phyloP scores from a whole-genome alignment of 2,329 filamentous ascomycete species.

The Xylaria digitata region DNA sequence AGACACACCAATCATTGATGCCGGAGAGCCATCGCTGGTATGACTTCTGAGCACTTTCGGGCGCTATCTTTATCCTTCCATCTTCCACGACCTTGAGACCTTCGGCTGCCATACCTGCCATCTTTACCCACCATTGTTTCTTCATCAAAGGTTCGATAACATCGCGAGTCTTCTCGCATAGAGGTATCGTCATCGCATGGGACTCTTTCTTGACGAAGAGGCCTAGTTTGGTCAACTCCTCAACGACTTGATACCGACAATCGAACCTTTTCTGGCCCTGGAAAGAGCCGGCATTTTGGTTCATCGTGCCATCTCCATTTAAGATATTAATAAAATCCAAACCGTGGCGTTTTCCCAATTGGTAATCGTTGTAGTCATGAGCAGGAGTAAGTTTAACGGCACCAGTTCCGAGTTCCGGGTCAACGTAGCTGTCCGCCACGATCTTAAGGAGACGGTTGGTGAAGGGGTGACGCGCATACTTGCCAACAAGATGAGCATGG shows the following conservation, averaged over 20 bases:
- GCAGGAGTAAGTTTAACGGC: constrained; percentile 95
- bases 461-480: constrained; percentile 87
- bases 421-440: constrained; percentile 88
- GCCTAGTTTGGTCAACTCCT: constrained; percentile 37
- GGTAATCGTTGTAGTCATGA: constrained; percentile 95
- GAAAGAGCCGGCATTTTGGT: constrained; percentile 39
- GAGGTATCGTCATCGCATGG: constrained; percentile 39
- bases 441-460: constrained; percentile 81
- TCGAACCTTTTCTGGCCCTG: constrained; percentile 41
- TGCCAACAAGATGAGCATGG: constrained; percentile 88
- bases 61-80: constrained; percentile 73
- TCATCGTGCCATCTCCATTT: constrained; percentile 50
- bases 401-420: constrained; percentile 93
- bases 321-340: constrained; percentile 73
- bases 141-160: constrained; percentile 94
- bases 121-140: constrained; percentile 98
- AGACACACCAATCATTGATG: constrained; percentile 94
- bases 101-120: constrained; percentile 71
- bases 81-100: constrained; percentile 83
- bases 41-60: constrained; percentile 67
- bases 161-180: constrained; percentile 82
- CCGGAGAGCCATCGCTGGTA: constrained; percentile 88
- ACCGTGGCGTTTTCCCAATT: constrained; percentile 65
- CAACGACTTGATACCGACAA: constrained; percentile 35
- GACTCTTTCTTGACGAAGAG: constrained; percentile 40